phyloP scores from a whole-genome alignment of 441 rosid genomes.

The Caryocar brasiliense region DNA sequence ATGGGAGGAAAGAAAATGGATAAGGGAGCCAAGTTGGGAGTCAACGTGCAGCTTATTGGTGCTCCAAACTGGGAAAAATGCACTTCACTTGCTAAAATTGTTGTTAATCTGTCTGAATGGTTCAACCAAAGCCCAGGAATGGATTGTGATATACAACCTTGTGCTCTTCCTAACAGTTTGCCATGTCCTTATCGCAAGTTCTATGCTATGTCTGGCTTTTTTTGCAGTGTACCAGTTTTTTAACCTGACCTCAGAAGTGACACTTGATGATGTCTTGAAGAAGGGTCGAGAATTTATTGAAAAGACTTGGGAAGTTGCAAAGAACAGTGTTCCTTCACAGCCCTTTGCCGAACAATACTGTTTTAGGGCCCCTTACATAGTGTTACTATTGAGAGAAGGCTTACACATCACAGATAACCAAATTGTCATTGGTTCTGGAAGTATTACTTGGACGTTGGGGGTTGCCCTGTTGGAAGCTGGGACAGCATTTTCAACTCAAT shows the following conservation, averaged over 20 bases:
- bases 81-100: conserved; percentile 63
- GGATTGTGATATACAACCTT: conserved; percentile 88
- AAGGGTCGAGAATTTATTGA: conserved; percentile 81
- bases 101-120: conserved; percentile 90
- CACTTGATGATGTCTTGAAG: conserved; percentile 86
- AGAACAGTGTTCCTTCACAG: conserved; percentile 77
- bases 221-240: conserved; percentile 85
- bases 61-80: conserved; percentile 85
- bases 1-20: conserved; percentile 25
- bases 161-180: conserved; percentile 64
- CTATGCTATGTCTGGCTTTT: conserved; percentile 89
- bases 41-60: conserved; percentile 62
- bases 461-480: conserved; percentile 90
- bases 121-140: conserved; percentile 43
- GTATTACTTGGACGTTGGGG: conserved; percentile 97
- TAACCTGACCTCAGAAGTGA: conserved; percentile 67
- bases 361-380: conserved; percentile 92
- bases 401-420: conserved; percentile 74
- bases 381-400: conserved; percentile 77
- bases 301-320: conserved; percentile 73
- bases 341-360: conserved; percentile 98
- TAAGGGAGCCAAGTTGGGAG: conserved; percentile 52
- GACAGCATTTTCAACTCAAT: conserved; percentile 51
- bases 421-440: conserved; percentile 75
- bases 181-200: conserved; percentile 85